Percentiles rank a stretch among this genome's conserved stretches.
phyloP scores from a whole-genome alignment of 768 basidiomycete genomes.

The Agaricus bisporus region DNA sequence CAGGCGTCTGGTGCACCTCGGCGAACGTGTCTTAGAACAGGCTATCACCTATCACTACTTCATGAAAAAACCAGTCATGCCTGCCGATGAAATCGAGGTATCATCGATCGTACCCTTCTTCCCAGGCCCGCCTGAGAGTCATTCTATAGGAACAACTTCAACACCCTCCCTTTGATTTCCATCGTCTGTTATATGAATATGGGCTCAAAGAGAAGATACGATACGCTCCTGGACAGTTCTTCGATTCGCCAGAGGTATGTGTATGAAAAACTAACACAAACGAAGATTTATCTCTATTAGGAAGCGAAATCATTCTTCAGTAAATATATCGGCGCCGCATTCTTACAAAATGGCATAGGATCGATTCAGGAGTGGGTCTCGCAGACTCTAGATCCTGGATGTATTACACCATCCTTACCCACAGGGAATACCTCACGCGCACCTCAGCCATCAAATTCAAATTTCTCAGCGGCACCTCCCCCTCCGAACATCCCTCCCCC shows the following conservation, averaged over 20 bases:
- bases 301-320: conserved; percentile 51
- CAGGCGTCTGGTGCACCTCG: conserved; percentile 55
- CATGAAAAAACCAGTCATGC: conserved; percentile 34
- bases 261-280: not conserved
- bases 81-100: conserved; percentile 39
- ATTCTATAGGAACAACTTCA: not conserved
- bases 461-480: conserved; percentile 15
- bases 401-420: conserved; percentile 11
- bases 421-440: conserved; percentile 3
- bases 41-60: conserved; percentile 47
- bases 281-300: conserved; percentile 23
- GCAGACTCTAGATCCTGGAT: conserved; percentile 44
- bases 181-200: conserved; percentile 26
- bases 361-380: conserved; percentile 54
- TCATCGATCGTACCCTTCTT: conserved; percentile 9
- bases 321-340: conserved; percentile 64
- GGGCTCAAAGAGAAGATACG: conserved; percentile 49
- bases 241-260: conserved; percentile 16
- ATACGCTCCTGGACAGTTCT: conserved; percentile 29
- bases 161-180: not conserved
- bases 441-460: not conserved
- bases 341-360: conserved; percentile 45
- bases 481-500: not conserved
- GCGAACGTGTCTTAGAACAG: conserved; percentile 45
- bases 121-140: not conserved